Conservation (phyloP, 1,284 basidiomycete genomes). For the Irpex lacteus region DNA sequence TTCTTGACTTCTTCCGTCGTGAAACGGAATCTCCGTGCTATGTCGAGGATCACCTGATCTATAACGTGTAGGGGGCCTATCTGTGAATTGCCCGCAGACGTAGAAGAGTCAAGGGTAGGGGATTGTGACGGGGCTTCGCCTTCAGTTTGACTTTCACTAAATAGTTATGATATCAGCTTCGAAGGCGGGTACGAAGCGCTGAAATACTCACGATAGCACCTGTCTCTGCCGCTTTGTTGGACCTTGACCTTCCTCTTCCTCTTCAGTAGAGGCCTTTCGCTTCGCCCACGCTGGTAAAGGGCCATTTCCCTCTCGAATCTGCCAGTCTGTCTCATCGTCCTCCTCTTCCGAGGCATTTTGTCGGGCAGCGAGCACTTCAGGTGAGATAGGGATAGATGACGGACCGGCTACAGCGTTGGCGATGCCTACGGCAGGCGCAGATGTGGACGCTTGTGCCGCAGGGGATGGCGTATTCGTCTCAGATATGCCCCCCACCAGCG, state of each 20-base stretch:
- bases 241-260: constrained; percentile 14
- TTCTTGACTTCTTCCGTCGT: constrained; percentile 68
- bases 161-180: not conserved
- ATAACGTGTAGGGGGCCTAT: constrained; percentile 49
- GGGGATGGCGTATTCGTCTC: constrained; percentile 15
- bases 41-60: constrained; percentile 57
- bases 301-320: constrained; percentile 55
- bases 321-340: constrained; percentile 62
- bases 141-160: not conserved
- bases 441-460: constrained; percentile 4
- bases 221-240: constrained; percentile 22
- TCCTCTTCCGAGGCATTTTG: constrained; percentile 32
- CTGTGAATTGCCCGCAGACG: not conserved
- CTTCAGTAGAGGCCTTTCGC: constrained; percentile 42
- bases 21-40: constrained; percentile 64
- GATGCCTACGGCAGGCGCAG: not conserved
- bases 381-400: constrained; percentile 15
- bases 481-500: constrained; percentile 19
- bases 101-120: not conserved
- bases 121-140: not conserved
- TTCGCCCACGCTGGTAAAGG: constrained; percentile 70
- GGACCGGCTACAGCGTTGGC: not conserved
- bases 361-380: constrained; percentile 22
- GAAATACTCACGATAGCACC: not conserved
- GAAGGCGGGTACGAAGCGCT: not conserved